phyloP scores from a whole-genome alignment of 1,284 basidiomycete species.

The Lentinus polychrous region DNA sequence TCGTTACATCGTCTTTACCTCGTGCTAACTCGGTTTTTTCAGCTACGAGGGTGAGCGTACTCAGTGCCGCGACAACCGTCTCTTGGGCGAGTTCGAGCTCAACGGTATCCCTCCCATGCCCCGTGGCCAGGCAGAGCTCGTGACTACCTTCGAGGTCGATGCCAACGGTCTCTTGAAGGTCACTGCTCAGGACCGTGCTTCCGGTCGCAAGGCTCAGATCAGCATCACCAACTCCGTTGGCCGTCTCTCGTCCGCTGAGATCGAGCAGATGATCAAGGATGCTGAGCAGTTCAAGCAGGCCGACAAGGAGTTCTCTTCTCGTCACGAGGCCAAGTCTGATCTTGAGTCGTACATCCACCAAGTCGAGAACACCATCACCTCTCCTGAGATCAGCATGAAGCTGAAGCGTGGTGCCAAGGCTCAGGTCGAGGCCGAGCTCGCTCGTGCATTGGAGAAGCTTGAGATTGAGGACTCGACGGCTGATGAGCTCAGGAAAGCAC shows the following conservation, averaged over 20 bases:
- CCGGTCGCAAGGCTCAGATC: slow-evolving; percentile 94
- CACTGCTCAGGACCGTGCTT: slow-evolving; percentile 90
- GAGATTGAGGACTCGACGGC: slow-evolving; percentile 90
- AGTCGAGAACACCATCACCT: slow-evolving; percentile 88
- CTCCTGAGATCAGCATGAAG: slow-evolving; percentile 94
- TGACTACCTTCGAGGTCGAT: slow-evolving; percentile 96
- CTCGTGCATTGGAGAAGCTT: slow-evolving; percentile 92
- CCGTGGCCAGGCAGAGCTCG: slow-evolving; percentile 92
- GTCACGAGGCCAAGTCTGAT: slow-evolving; percentile 94
- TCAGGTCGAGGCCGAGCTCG: slow-evolving; percentile 92
- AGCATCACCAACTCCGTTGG: slow-evolving; percentile 97
- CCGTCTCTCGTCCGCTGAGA: slow-evolving; percentile 90
- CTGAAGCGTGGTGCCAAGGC: slow-evolving; percentile 92
- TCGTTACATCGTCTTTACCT: not conserved
- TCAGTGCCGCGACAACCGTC: slow-evolving; percentile 93
- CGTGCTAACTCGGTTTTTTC: slow-evolving; percentile 10
- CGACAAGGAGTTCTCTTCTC: slow-evolving; percentile 94
- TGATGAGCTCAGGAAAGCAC: slow-evolving; percentile 91
- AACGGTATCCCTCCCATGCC: slow-evolving; percentile 96
- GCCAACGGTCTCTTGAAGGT: slow-evolving; percentile 97
- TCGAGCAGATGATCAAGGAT: slow-evolving; percentile 98
- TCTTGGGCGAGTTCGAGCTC: slow-evolving; percentile 97
- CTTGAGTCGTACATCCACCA: slow-evolving; percentile 94
- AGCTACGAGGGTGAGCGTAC: slow-evolving; percentile 97
- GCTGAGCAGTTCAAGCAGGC: slow-evolving; percentile 94